phyloP scores from a whole-genome alignment of 768 basidiomycete species.

The Trametes gibbosa region DNA sequence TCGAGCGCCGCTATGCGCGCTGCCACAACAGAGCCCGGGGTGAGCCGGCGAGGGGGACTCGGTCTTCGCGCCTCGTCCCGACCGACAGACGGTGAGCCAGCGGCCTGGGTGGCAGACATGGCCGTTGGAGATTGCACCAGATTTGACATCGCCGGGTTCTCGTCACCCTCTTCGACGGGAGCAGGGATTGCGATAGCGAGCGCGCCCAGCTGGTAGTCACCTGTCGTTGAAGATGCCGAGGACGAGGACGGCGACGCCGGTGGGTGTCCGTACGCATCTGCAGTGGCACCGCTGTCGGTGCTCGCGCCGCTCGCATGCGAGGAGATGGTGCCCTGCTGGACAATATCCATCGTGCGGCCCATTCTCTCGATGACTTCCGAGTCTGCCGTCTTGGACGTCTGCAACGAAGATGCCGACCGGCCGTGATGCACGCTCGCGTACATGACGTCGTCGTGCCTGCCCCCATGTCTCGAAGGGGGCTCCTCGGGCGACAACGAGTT shows the following conservation, averaged over 20 bases:
- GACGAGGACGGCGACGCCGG: not conserved
- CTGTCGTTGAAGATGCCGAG: not conserved
- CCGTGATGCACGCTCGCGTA: constrained; percentile 31
- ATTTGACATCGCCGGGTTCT: not conserved
- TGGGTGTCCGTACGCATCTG: not conserved
- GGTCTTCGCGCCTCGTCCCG: not conserved
- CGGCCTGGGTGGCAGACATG: constrained; percentile 1
- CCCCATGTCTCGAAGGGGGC: constrained; percentile 10
- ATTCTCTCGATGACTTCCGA: constrained; percentile 67
- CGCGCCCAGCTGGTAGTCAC: not conserved
- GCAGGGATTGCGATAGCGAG: constrained; percentile 8
- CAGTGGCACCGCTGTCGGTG: constrained; percentile 6
- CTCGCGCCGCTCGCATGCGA: constrained; percentile 19
- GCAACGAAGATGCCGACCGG: constrained; percentile 44
- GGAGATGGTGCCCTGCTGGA: constrained; percentile 42
- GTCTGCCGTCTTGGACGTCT: constrained; percentile 60
- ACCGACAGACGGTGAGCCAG: not conserved
- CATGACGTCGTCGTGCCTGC: constrained; percentile 20
- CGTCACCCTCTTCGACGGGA: not conserved
- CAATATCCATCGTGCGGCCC: constrained; percentile 66
- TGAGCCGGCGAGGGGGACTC: constrained; percentile 14
- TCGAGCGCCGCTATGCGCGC: constrained; percentile 59
- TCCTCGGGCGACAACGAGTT: constrained; percentile 30
- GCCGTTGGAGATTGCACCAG: constrained; percentile 16
- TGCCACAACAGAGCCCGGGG: constrained; percentile 39